Base-by-base conservation (phyloP, 1,139 yeast genomes). In the Torulaspora globosa region DNA sequence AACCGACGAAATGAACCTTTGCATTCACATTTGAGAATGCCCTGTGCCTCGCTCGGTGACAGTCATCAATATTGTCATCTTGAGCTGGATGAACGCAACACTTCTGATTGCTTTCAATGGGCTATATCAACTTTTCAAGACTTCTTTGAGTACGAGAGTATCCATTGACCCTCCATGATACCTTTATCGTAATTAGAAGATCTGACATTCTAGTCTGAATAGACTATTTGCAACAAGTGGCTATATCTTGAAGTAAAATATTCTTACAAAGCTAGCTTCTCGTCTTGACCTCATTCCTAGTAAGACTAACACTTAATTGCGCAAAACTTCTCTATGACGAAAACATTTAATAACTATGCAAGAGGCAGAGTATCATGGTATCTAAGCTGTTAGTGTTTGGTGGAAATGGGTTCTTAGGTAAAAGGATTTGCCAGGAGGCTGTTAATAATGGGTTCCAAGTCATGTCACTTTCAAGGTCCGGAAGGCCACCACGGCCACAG, bases 331-430 rank as follows among this genome's bases (percentile, higher is more conserved):
- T 9, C 29, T 35, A 24, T 12, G 14, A 26, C 30, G 11, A 24
- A 24, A 12, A 35, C 19, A 9, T 5, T 14, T 10, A 2, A 36
- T 6, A 37, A 10, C 5, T 30, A 9, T 10, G 3, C 18, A 30
- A 18, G 30, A 30, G 33, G 21, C 18, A 6, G 23, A 19, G 19
- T 26, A 15, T 15, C 15, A 48, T 49, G 53, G 39, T 35, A 10
- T 46, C 50, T 11, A 54, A 48, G 39, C 28, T 62, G 14, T 47
- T 86, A 7, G 86, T 88, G 0, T 79, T 89, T 56, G 97, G 97
- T 15, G 96, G 97, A 0, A 81, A 79, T 50, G 97, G 97, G 3
- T 86, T 86, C 60, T 67, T 89, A 15, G 82, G 82, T 51, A 76
- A 76, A 48, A 76, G 85, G 49, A 80, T 89, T 12, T 86, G 95